Evolutionary conservation across 768 basidiomycete genomes (phyloP).

Genomic region (Amanita polypyramis): DNA sequence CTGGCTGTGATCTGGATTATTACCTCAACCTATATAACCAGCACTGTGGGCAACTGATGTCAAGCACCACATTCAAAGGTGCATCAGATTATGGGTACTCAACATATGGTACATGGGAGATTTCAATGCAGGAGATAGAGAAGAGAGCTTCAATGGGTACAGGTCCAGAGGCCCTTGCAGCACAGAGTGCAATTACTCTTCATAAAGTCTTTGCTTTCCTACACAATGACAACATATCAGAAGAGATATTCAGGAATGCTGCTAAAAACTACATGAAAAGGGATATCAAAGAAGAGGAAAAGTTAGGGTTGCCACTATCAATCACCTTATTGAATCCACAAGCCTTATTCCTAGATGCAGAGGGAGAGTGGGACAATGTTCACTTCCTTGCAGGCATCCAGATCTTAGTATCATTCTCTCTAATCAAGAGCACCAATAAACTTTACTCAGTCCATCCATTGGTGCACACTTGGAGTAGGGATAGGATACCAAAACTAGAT

Average conservation of each 20-base stretch:
- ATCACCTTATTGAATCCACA: background rate
- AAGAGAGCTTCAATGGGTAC: background rate
- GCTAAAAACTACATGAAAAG: background rate
- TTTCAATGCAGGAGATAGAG: constrained; percentile 11
- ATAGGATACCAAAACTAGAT: background rate
- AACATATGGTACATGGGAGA: no score
- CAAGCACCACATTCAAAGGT: constrained; percentile 2
- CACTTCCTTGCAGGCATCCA: constrained; percentile 11
- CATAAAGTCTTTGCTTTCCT: constrained; percentile 11
- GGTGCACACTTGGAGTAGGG: no score
- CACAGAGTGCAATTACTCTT: constrained; percentile 12
- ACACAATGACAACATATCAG: constrained; percentile 11
- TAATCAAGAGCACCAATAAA: constrained; percentile 8
- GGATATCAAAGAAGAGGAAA: background rate
- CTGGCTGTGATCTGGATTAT: constrained; percentile 8
- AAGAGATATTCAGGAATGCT: constrained; percentile 10
- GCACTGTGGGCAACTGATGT: constrained; percentile 7
- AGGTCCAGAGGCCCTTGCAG: background rate
- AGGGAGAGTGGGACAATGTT: constrained; percentile 10
- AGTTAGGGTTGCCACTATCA: constrained; percentile 2
- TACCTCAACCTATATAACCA: constrained; percentile 10
- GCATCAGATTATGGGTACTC: no score
- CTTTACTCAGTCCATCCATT: no score
- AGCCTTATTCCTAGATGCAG: background rate
- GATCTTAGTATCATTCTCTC: constrained; percentile 10